These are phyloP conservation scores for Dendrocalamus sinicus DNA, from an alignment of 176 grass and related monocot genomes.

Conservation along the genomic window DNA sequence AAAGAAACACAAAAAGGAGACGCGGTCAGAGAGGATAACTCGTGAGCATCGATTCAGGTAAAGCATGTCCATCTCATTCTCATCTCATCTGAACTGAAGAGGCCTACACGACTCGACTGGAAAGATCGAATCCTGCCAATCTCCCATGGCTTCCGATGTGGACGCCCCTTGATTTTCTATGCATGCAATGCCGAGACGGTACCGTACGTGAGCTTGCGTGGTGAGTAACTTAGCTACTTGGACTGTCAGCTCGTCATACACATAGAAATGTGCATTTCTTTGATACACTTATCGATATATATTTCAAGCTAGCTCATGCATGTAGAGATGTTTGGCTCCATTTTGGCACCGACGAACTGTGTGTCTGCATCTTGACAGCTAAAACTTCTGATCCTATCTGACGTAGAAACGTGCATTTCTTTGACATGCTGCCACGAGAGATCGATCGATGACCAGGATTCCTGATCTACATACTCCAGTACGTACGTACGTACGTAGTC, in stretches of 20 bases:
- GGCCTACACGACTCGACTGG: too few species aligned
- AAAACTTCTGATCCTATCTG: background rate
- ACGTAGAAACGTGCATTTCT: too few species aligned
- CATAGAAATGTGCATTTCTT: background rate
- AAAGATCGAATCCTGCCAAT: background rate
- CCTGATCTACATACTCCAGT: too few species aligned
- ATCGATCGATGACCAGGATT: constrained; percentile 1
- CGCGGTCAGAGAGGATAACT: background rate
- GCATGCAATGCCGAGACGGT: too few species aligned
- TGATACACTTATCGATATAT: too few species aligned
- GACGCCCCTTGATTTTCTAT: too few species aligned
- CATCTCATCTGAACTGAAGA: background rate
- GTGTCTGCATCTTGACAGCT: background rate
- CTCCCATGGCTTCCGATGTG: background rate
- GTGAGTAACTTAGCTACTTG: background rate
- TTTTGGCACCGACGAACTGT: background rate
- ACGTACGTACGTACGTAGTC: background rate
- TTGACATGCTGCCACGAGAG: background rate
- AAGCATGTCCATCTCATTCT: background rate
- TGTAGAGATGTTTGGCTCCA: background rate
- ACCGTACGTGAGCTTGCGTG: background rate
- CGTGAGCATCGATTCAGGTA: background rate
- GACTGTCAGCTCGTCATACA: background rate
- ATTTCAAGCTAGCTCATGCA: background rate
- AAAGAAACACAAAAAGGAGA: background rate